Conservation (phyloP, 352 stramenopile species). For the Phytopythium vexans region DNA sequence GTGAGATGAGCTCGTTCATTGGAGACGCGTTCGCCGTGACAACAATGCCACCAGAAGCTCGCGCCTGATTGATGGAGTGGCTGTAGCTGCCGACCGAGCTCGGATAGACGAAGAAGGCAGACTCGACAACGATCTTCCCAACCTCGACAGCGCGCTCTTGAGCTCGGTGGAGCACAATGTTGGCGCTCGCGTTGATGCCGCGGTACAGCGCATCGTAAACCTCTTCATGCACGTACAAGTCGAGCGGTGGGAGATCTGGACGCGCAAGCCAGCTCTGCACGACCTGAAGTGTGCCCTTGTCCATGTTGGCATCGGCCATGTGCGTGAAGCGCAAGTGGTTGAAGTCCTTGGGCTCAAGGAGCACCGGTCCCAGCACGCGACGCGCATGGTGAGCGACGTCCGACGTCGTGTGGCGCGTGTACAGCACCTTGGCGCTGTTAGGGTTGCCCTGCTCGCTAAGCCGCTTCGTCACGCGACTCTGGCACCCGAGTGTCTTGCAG, state of each 20-base stretch:
- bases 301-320: constrained; percentile 4
- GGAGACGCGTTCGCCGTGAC: constrained; percentile 43
- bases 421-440: constrained; percentile 35
- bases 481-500: constrained; percentile 35
- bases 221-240: too few relatives aligned
- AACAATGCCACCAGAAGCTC: constrained; percentile 34
- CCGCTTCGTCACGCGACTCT: constrained; percentile 28
- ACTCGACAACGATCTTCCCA: constrained; percentile 29
- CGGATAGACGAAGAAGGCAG: constrained; percentile 40
- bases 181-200: constrained; percentile 9
- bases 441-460: constrained; percentile 45
- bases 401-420: constrained; percentile 41
- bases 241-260: constrained; percentile 7
- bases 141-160: constrained; percentile 20
- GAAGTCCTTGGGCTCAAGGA: constrained; percentile 24
- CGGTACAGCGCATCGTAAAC: constrained; percentile 11
- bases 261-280: constrained; percentile 21
- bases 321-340: constrained; percentile 31
- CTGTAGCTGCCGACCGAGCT: constrained; percentile 49
- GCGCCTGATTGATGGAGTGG: constrained; percentile 65
- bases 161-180: constrained; percentile 24
- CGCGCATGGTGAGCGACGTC: constrained; percentile 24
- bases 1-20: constrained; percentile 55
- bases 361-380: too few relatives aligned
- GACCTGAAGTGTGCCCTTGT: constrained; percentile 23